Evolutionary conservation across 371 early-diverging fungal species (phyloP).

Genomic region (Zancudomyces culisetae): DNA sequence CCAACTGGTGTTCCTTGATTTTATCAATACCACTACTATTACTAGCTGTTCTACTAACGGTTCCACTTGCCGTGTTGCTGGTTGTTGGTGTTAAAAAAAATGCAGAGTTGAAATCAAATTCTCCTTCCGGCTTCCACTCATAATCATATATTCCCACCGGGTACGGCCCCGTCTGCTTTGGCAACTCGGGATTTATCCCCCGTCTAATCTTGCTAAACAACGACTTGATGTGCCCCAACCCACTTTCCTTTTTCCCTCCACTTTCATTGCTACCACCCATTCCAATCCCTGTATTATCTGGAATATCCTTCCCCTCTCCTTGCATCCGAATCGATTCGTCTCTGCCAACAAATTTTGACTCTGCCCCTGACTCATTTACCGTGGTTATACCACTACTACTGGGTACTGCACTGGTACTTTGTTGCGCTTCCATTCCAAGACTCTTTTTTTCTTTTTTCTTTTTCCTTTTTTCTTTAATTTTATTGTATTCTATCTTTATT

Average conservation of each 20-base stretch:
- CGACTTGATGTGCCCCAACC: background rate
- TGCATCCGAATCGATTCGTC: background rate
- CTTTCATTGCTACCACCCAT: background rate
- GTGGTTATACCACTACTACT: too few relatives aligned
- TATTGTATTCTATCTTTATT: too few relatives aligned
- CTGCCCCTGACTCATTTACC: background rate
- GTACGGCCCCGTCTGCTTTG: background rate
- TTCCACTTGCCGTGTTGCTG: background rate
- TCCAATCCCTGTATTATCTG: too few relatives aligned
- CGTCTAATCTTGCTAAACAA: background rate
- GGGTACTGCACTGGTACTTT: too few relatives aligned
- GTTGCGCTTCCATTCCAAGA: too few relatives aligned
- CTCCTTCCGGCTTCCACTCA: background rate
- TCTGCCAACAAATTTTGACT: background rate
- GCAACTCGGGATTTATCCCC: background rate
- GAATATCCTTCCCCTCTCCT: background rate
- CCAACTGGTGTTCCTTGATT: background rate
- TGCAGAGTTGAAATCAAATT: background rate
- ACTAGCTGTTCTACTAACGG: too few relatives aligned
- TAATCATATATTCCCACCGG: background rate
- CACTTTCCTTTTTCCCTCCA: background rate
- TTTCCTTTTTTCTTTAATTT: too few relatives aligned
- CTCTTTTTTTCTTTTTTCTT: too few relatives aligned
- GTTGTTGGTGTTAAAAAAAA: too few relatives aligned
- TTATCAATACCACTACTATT: too few relatives aligned